Conservation (phyloP, 441 rosid genomes). For the Gossypium schwendimanii region DNA sequence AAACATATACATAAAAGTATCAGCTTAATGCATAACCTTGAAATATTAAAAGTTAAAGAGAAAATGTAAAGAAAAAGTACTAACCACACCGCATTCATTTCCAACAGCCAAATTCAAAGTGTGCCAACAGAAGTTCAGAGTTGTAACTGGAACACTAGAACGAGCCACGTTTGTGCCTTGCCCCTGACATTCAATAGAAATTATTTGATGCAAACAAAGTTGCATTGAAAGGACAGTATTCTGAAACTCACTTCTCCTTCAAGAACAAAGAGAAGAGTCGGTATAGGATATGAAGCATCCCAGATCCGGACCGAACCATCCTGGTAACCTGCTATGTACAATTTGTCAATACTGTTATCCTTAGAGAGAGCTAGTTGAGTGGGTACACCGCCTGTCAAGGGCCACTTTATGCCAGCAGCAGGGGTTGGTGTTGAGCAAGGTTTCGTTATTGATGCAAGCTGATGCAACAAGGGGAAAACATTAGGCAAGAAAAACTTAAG, state of each 20-base stretch:
- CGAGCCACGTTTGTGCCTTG: constrained; percentile 36
- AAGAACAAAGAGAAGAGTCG: constrained; percentile 33
- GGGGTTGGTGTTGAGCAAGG: constrained; percentile 19
- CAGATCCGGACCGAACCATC: constrained; percentile 64
- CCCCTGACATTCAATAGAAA: constrained; percentile 28
- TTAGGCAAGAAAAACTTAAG: constrained; percentile 1
- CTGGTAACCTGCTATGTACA: constrained; percentile 58
- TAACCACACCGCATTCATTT: constrained; percentile 54
- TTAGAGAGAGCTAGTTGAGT: constrained; percentile 28
- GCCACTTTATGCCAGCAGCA: constrained; percentile 37
- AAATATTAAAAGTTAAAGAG: background rate
- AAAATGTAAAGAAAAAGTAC: constrained; percentile 17
- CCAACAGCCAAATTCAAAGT: constrained; percentile 61
- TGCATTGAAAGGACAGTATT: background rate
- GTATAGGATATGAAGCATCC: constrained; percentile 45
- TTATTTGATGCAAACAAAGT: constrained; percentile 9
- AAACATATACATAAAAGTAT: constrained; percentile 3
- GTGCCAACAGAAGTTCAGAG: constrained; percentile 41
- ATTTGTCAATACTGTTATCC: constrained; percentile 30
- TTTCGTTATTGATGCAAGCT: constrained; percentile 29
- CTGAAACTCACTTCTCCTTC: constrained; percentile 38
- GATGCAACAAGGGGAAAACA: constrained; percentile 7
- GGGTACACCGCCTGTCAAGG: constrained; percentile 67
- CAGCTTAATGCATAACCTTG: background rate
- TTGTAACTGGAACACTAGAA: constrained; percentile 40